Base-by-base conservation (phyloP, 805 yeast genomes). In the Nakazawaea siamensis region DNA sequence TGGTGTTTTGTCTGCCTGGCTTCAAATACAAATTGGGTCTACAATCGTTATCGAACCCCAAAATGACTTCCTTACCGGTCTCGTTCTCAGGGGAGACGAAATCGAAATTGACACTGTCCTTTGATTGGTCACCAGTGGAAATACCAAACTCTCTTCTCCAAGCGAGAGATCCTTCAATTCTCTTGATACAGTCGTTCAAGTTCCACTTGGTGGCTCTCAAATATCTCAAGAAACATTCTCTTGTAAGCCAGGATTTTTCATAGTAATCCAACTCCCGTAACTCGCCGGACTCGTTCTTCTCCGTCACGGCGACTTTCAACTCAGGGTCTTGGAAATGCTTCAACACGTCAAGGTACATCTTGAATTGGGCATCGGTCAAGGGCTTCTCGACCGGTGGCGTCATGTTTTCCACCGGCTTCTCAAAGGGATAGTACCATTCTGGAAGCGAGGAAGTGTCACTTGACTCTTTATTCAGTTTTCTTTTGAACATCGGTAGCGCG, bases 111-210 rank as follows among this genome's bases (percentile, higher is more conserved):
- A 80, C 40, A n/a, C n/a, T 4, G 25, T 37, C 40, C 12, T 24
- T 32, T 11, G 23, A 10, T 9, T 41, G 72, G 70, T 37, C 70
- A 40, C 27, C 69, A 58, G 25, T 66, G 29, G 66, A 55, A 24
- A 82, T 78, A 17, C 97, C 97, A 52, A 87, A 88, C 46, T 83
- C 90, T 46, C 97, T 75, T 62, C 98, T 75, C 98, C 98, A 92
- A 2, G 84, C 78, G 13, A 92, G 45, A 0, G 97, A 80, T 17
- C 75, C 72, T 44, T 75, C 80, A 12, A 92, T 66, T 49, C 98
- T 73, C 35, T 70, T 69, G 34, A 77, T 78, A 27, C 94, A 83
- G 9, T 80, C 84, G 20, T 67, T 57, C 1, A 66, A 68, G 21
- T 70, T 67, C 98, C 98, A 92, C 55, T 87, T 90, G 16, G 97